These are phyloP conservation scores for Themeda triandra DNA, from an alignment of 176 grass and related monocot species.

Conservation along the genomic window DNA sequence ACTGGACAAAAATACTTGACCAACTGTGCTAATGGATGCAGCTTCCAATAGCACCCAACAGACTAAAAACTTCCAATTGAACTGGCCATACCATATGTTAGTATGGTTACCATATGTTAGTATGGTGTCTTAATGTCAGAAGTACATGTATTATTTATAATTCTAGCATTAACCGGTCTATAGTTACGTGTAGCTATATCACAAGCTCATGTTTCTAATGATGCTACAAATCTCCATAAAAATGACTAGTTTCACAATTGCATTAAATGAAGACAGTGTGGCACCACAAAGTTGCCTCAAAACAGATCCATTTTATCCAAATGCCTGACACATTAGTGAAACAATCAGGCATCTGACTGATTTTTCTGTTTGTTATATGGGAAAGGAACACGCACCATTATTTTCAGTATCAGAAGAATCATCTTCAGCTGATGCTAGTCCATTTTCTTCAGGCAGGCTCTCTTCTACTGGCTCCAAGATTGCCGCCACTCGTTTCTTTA, in stretches of 20 bases:
- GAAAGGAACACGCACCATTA: slow-evolving; percentile 50
- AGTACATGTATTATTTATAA: not conserved
- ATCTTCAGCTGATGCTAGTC: slow-evolving; percentile 53
- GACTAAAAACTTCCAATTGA: not conserved
- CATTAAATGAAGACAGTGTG: not conserved
- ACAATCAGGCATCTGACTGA: not conserved
- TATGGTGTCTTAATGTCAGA: not conserved
- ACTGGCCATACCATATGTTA: not conserved
- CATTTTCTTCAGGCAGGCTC: slow-evolving; percentile 80
- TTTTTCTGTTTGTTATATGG: not conserved
- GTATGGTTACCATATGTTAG: not conserved
- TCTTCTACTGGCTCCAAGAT: slow-evolving; percentile 88
- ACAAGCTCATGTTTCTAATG: not conserved
- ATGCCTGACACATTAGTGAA: not conserved
- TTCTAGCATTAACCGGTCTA: not conserved
- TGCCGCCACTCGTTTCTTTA: slow-evolving; percentile 90
- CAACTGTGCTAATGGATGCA: no score
- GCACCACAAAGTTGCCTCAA: not conserved
- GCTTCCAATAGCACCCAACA: not conserved
- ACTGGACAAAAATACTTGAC: not conserved
- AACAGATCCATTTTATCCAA: not conserved
- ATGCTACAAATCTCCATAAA: not conserved
- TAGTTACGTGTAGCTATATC: not conserved
- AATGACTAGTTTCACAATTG: not conserved
- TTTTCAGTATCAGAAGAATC: slow-evolving; percentile 74